These are phyloP conservation scores for Cornus florida DNA, from an alignment of 148 eudicot species.

Conservation along the genomic window DNA sequence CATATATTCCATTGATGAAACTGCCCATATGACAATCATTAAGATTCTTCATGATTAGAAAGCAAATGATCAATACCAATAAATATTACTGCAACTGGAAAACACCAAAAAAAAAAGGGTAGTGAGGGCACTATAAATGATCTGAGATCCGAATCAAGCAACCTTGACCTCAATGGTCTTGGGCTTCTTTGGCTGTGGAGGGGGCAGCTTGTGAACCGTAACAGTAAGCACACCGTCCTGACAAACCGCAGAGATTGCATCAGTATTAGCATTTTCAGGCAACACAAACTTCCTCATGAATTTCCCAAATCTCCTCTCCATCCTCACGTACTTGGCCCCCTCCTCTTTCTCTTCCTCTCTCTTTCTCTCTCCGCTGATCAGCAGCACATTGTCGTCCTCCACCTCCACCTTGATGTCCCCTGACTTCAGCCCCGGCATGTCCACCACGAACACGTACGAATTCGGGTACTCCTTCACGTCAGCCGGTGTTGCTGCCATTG, in stretches of 20 bases:
- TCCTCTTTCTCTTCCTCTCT: conserved; percentile 59
- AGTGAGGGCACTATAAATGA: too few species aligned
- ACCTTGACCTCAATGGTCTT: conserved; percentile 63
- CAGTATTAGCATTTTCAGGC: conserved; percentile 69
- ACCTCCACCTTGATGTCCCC: conserved; percentile 62
- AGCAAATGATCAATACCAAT: too few species aligned
- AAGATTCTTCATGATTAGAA: too few species aligned
- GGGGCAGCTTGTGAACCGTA: conserved; percentile 58
- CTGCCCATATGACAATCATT: too few species aligned
- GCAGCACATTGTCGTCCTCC: conserved; percentile 63
- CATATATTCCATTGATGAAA: too few species aligned
- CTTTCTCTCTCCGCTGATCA: conserved; percentile 60
- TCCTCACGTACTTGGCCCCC: conserved; percentile 57
- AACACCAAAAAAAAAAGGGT: too few species aligned
- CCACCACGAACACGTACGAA: conserved; percentile 56
- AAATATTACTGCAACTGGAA: too few species aligned
- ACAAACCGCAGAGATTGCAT: conserved; percentile 47
- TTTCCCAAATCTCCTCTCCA: conserved; percentile 78
- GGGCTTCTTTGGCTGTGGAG: conserved; percentile 73
- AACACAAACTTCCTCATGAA: conserved; percentile 72
- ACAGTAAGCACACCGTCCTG: conserved; percentile 72
- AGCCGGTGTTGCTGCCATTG: conserved; percentile 63
- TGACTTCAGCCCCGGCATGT: conserved; percentile 57
- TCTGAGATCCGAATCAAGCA: conserved; percentile 16
- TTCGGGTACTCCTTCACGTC: conserved; percentile 65